These are phyloP conservation scores for Anthracocystis walkeri DNA, from an alignment of 1,284 basidiomycete genomes.

Conservation along the genomic window DNA sequence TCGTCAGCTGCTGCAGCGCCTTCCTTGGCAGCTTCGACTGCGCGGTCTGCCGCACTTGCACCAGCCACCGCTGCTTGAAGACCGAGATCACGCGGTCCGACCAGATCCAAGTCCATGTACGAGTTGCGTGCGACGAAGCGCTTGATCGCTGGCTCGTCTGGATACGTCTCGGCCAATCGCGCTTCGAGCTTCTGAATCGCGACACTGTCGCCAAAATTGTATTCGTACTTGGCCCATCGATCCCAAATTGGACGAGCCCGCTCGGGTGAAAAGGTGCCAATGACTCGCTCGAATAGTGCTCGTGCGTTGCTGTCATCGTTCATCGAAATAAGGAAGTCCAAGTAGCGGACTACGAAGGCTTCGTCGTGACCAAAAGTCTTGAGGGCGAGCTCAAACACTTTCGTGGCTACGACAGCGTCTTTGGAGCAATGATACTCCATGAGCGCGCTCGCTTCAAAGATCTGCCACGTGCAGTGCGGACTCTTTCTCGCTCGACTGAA, in stretches of 20 bases:
- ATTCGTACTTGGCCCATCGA: conserved; percentile 93
- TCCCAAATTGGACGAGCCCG: conserved; percentile 90
- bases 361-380: conserved; percentile 83
- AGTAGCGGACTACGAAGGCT: conserved; percentile 83
- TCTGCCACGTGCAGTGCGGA: conserved; percentile 87
- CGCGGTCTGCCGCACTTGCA: conserved; percentile 50
- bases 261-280: conserved; percentile 82
- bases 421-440: conserved; percentile 97
- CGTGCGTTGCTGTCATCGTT: conserved; percentile 97
- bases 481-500: conserved; percentile 89
- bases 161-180: conserved; percentile 87
- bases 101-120: conserved; percentile 88
- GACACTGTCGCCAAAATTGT: conserved; percentile 91
- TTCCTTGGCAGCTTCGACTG: conserved; percentile 42
- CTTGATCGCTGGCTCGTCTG: conserved; percentile 87
- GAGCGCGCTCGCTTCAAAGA: conserved; percentile 87
- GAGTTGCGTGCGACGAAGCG: conserved; percentile 89
- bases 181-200: conserved; percentile 89
- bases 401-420: conserved; percentile 83
- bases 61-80: conserved; percentile 69
- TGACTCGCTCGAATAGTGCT: conserved; percentile 90
- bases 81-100: conserved; percentile 88
- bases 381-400: conserved; percentile 95
- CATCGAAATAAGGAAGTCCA: conserved; percentile 91
- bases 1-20: conserved; percentile 20